phyloP scores from a whole-genome alignment of 148 eudicot genomes.

The Amaranthus palmeri region DNA sequence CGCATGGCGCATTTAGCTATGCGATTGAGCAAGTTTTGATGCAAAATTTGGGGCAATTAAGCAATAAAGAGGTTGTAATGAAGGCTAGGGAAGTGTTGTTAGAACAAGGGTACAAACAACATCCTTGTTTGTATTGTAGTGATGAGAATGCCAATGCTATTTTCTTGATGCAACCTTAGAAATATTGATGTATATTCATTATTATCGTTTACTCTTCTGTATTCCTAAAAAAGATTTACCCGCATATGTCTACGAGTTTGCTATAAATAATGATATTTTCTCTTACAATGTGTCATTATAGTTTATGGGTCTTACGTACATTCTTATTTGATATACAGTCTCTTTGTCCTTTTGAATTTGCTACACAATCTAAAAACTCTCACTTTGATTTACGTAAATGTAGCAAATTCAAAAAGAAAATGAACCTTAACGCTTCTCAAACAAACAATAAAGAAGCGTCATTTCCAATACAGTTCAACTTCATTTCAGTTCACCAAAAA shows the following conservation, averaged over 20 bases:
- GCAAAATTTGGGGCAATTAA: slow-evolving; percentile 27
- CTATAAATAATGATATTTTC: too few relatives aligned
- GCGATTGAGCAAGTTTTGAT: slow-evolving; percentile 45
- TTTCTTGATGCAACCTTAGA: slow-evolving; percentile 35
- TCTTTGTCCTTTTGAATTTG: too few relatives aligned
- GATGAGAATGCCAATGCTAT: slow-evolving; percentile 47
- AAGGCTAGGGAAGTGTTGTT: slow-evolving; percentile 38
- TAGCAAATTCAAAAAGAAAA: too few relatives aligned
- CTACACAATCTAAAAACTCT: too few relatives aligned
- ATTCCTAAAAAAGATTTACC: too few relatives aligned
- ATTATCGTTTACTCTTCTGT: too few relatives aligned
- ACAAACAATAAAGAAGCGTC: neutral
- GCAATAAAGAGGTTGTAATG: slow-evolving; percentile 42
- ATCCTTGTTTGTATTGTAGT: slow-evolving; percentile 62
- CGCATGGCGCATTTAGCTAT: slow-evolving; percentile 59
- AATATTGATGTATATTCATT: neutral
- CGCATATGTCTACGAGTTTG: too few relatives aligned
- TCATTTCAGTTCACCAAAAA: neutral
- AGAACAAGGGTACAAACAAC: slow-evolving; percentile 33
- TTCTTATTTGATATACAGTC: too few relatives aligned
- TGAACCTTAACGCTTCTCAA: neutral
- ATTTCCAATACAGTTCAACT: neutral
- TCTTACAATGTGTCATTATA: too few relatives aligned
- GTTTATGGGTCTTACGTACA: too few relatives aligned
- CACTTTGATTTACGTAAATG: too few relatives aligned